These are phyloP conservation scores for Arabidopsis lyrata DNA, from an alignment of 441 rosid species.

Conservation along the genomic window DNA sequence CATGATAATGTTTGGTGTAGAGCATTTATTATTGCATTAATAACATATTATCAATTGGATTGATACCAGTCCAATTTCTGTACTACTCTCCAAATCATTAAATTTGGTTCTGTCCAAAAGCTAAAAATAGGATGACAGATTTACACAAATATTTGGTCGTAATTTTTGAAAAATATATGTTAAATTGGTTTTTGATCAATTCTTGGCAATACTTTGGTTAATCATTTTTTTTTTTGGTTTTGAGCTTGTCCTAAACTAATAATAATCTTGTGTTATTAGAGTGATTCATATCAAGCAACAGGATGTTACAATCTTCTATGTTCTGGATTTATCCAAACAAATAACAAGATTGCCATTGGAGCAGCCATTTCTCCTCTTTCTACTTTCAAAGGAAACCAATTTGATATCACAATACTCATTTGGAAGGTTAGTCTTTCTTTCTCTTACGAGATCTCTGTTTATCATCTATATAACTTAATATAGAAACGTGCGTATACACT, in stretches of 20 bases:
- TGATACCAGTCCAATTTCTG: constrained; percentile 40
- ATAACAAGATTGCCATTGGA: constrained; percentile 70
- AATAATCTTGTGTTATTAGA: constrained; percentile 42
- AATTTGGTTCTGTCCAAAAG: constrained; percentile 38
- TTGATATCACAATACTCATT: constrained; percentile 69
- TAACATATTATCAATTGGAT: constrained; percentile 31
- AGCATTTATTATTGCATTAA: constrained; percentile 47
- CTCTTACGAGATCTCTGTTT: not conserved
- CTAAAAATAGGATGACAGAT: constrained; percentile 22
- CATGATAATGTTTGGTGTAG: constrained; percentile 46
- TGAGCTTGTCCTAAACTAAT: constrained; percentile 3
- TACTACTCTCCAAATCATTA: constrained; percentile 41
- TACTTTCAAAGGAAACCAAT: constrained; percentile 52
- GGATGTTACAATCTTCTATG: constrained; percentile 81
- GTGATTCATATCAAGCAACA: constrained; percentile 83
- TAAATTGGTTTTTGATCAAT: constrained; percentile 19
- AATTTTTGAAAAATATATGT: not conserved
- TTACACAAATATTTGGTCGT: constrained; percentile 15
- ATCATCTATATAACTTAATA: not conserved
- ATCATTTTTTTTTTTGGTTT: not conserved
- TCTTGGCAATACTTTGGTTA: not conserved
- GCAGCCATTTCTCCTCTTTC: constrained; percentile 81
- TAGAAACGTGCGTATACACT: not conserved
- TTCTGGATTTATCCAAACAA: constrained; percentile 73
- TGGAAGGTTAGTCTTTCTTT: constrained; percentile 59